Evolutionary conservation across 805 yeast genomes (phyloP), one percentile per base, ranked within the genome.

Genomic region (Metschnikowia reukaufii): DNA sequence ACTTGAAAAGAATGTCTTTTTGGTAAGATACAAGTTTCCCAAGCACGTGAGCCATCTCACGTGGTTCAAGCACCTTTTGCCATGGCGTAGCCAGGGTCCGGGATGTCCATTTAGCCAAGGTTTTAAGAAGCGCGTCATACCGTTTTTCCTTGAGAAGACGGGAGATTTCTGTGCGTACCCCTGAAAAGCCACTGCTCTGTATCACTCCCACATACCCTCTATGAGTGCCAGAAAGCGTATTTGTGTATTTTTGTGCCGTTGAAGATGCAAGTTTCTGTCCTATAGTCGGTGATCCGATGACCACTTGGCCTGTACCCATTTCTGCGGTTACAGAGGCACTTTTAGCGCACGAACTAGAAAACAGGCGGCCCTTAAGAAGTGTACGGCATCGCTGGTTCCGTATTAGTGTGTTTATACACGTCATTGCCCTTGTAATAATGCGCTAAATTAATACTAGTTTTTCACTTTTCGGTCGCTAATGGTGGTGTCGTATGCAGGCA

Each of bases 1-100:
- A 48, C 36, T 44, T 33, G 6, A 44, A 38, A 29, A 55, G 41
- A 13, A 51, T 39, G 15, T 43, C 45, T 12, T 41, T 38, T 40
- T 55, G 59, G 39, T 51, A 45, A 16, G 30, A 42, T 12, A 55
- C 54, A 4, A 55, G 25, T 16, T 29, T 21, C 36, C 30, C 31
- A 15, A 55, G 45, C 16, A 55, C 38, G 18, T 49, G 36, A 9
- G 58, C 51, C 33, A 55, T 43, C 29, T 55, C 56, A 10, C 31
- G 25, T 23, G 42, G 50, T 32, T 45, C 37, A 25, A 55, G 44
- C 8, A 47, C 47, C 17, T 38, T 12, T 32, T 30, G 42, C 59
- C 57, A 53, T 18, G 36, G 38, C 8, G 35, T 15, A 17, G 20
- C 16, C 46, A 43, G 48, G 25, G 27, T 18, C 18, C 44, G 36